Evolutionary conservation across 108 stramenopile species (phyloP).

Genomic region (Pinguiococcus pyrenoidosus): DNA sequence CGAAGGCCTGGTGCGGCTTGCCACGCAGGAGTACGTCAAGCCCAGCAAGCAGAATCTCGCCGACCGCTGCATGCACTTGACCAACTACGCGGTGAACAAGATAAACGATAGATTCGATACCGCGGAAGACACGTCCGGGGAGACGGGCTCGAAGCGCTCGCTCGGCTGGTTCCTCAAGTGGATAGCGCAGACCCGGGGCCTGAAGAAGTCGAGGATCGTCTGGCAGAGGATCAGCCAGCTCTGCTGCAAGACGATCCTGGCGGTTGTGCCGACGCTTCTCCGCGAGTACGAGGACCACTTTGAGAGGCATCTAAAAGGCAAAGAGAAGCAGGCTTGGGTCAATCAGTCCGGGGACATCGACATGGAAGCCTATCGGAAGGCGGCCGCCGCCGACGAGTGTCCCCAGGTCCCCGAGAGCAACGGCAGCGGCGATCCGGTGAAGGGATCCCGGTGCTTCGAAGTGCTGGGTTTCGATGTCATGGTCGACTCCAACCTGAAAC

Average conservation of each 20-base stretch:
- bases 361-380: background rate
- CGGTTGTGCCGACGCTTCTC: conserved; percentile 48
- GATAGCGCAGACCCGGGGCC: conserved; percentile 33
- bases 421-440: too few relatives aligned
- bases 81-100: conserved; percentile 64
- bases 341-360: background rate
- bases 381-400: background rate
- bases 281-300: conserved; percentile 42
- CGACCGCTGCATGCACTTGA: conserved; percentile 64
- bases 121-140: background rate
- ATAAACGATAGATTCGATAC: conserved; percentile 22
- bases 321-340: background rate
- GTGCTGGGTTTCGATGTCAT: conserved; percentile 69
- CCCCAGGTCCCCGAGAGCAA: background rate
- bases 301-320: conserved; percentile 1
- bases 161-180: conserved; percentile 53
- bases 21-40: conserved; percentile 46
- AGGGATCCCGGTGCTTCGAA: conserved; percentile 43
- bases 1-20: conserved; percentile 10
- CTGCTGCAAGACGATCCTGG: conserved; percentile 47
- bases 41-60: conserved; percentile 48
- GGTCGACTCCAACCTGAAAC: conserved; percentile 56
- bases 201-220: conserved; percentile 29
- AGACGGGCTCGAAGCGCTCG: conserved; percentile 50
- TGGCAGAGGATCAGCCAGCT: conserved; percentile 55